These are phyloP conservation scores for Thalia dealbata DNA, from an alignment of 176 grass and related monocot genomes.

Conservation along the genomic window DNA sequence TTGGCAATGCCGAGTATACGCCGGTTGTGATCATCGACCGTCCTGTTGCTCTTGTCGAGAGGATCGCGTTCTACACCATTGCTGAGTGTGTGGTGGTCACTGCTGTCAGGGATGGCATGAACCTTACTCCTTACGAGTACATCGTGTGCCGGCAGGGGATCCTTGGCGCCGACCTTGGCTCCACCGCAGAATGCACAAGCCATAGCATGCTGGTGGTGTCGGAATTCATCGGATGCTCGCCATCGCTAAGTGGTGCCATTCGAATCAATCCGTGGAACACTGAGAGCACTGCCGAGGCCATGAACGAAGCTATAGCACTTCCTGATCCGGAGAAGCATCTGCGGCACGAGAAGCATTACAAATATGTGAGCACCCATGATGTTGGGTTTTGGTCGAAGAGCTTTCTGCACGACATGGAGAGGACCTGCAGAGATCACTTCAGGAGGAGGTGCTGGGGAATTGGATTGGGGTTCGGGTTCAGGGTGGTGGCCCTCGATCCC, in stretches of 20 bases:
- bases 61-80: constrained; percentile 80
- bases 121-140: constrained; percentile 95
- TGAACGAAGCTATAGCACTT: constrained; percentile 79
- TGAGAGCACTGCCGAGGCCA: constrained; percentile 66
- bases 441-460: constrained; percentile 88
- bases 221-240: constrained; percentile 96
- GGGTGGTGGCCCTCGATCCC: constrained; percentile 83
- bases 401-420: constrained; percentile 64
- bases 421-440: constrained; percentile 85
- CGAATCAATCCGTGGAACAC: constrained; percentile 91
- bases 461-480: constrained; percentile 86
- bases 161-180: constrained; percentile 21
- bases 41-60: constrained; percentile 64
- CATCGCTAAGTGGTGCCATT: constrained; percentile 86
- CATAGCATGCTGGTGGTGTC: constrained; percentile 94
- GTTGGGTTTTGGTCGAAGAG: constrained; percentile 86
- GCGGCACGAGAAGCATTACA: constrained; percentile 94
- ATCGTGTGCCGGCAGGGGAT: constrained; percentile 76
- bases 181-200: constrained; percentile 32
- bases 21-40: constrained; percentile 76
- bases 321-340: constrained; percentile 71
- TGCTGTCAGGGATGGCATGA: constrained; percentile 95
- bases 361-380: constrained; percentile 75
- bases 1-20: constrained; percentile 48
- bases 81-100: constrained; percentile 93